Percentiles rank a stretch among this genome's conserved stretches.
Evolutionary conservation across 345 rosid genomes (phyloP).

Genomic region (Limnanthes douglasii): DNA sequence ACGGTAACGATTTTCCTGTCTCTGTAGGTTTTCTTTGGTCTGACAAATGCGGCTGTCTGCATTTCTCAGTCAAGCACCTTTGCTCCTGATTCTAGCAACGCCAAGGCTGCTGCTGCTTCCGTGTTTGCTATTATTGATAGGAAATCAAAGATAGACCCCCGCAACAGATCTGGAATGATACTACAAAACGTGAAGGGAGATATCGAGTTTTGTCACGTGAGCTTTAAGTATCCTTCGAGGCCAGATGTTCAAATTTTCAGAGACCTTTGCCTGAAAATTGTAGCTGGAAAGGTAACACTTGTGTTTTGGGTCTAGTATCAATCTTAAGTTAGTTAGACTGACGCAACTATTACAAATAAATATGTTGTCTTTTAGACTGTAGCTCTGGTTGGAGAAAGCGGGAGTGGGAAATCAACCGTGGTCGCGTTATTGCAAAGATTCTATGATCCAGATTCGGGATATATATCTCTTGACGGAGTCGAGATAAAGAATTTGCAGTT

Average conservation of each 20-base stretch:
- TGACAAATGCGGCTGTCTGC: slow-evolving; percentile 44
- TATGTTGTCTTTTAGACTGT: slow-evolving; percentile 36
- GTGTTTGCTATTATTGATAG: slow-evolving; percentile 50
- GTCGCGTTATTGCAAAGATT: slow-evolving; percentile 59
- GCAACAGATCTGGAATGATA: slow-evolving; percentile 46
- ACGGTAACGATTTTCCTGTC: not conserved
- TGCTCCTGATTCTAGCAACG: slow-evolving; percentile 46
- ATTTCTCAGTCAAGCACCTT: slow-evolving; percentile 62
- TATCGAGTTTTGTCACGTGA: slow-evolving; percentile 47
- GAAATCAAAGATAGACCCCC: slow-evolving; percentile 48
- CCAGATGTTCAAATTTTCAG: slow-evolving; percentile 61
- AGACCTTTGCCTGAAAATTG: slow-evolving; percentile 47
- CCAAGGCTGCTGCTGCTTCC: slow-evolving; percentile 52
- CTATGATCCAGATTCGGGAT: slow-evolving; percentile 70
- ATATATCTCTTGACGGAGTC: slow-evolving; percentile 51
- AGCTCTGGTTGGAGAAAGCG: slow-evolving; percentile 85
- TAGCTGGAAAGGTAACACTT: slow-evolving; percentile 44
- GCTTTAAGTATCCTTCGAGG: slow-evolving; percentile 62
- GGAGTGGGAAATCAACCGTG: slow-evolving; percentile 75
- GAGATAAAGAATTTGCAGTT: slow-evolving; percentile 42
- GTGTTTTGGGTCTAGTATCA: not conserved
- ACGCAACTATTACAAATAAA: no score
- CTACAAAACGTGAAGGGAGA: slow-evolving; percentile 48
- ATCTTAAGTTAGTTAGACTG: not conserved
- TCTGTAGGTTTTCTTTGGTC: slow-evolving; percentile 52